Evolutionary conservation across 2,329 filamentous ascomycete genomes (phyloP), one percentile per base, ranked within the genome.

Genomic region (Fusarium globosum): DNA sequence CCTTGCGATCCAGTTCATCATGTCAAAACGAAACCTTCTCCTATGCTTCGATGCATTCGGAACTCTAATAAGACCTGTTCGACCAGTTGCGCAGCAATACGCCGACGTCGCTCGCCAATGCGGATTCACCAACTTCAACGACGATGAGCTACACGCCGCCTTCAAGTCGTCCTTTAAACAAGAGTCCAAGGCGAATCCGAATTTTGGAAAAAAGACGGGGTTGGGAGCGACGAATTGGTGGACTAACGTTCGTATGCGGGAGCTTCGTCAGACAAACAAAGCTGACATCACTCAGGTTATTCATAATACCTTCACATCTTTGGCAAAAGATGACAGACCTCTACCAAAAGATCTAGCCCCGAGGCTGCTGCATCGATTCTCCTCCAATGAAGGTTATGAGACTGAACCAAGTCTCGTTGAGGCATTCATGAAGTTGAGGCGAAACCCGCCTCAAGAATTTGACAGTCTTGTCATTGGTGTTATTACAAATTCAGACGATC

Each of bases 21-120:
- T 87, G 88, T 68, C 63, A 30, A 76, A 52, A 6, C 43, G 59
- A 20, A 75, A 73, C 26, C 64, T 76, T 1, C 56, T 76, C 0
- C 12, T 76, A 16, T 76, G 74, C 13, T 76, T 76, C 42, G 74
- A 76, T 9, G 74, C 74, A 0, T 76, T 76, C 1, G 74, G 74
- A 2, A 76, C 74, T 1, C 13, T 76, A 0, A 73, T 76, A 8
- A 39, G 69, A 11, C 74, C 74, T 4, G n/a, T 61, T 18, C 61
- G 53, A 1, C 71, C 72, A 4, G 72, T 73, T 8, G 61, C 64
- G 2, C 63, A 60, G 7, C 74, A 76, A 42, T 76, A 76, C 6
- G 63, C 72, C 0, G 71, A 76, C 4, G 62, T 76, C 13, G 74
- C 74, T 2, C 62, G 74, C 1, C 69, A 75, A 21, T 75, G 72